Conservation (phyloP, 2,329 filamentous ascomycete genomes). For the Xylariaceae sp. region DNA sequence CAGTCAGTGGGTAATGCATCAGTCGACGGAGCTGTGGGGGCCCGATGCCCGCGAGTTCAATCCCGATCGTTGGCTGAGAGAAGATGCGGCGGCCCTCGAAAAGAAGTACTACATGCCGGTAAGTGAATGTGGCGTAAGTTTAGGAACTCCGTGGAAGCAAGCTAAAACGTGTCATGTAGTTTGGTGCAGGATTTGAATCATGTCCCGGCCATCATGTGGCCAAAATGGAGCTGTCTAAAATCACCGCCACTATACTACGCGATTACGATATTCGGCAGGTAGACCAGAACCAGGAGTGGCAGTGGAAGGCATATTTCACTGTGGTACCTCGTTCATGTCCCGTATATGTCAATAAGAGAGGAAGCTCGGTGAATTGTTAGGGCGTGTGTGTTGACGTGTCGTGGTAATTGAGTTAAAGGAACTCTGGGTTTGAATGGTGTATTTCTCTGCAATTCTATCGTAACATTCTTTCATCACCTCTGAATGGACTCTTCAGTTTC, state of each 20-base stretch:
- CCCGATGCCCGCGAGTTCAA: slow-evolving; percentile 26
- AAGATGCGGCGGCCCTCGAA: slow-evolving; percentile 12
- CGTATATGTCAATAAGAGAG: slow-evolving; percentile 14
- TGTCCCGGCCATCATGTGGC: slow-evolving; percentile 28
- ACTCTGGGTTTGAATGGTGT: too few relatives aligned
- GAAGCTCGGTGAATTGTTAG: slow-evolving; percentile 1
- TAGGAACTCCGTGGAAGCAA: background rate
- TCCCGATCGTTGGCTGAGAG: slow-evolving; percentile 29
- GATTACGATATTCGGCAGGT: slow-evolving; percentile 29
- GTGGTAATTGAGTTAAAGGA: too few relatives aligned
- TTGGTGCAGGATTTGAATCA: slow-evolving; percentile 18
- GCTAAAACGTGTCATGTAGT: slow-evolving; percentile 2
- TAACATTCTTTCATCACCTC: too few relatives aligned
- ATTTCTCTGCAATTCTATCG: too few relatives aligned
- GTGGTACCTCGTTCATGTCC: slow-evolving; percentile 31
- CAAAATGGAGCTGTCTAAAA: slow-evolving; percentile 26
- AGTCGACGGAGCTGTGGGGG: slow-evolving; percentile 23
- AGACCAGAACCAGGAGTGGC: slow-evolving; percentile 29
- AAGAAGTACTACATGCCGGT: slow-evolving; percentile 28
- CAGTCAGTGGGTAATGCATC: slow-evolving; percentile 33
- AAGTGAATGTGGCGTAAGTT: slow-evolving; percentile 4
- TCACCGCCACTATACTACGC: slow-evolving; percentile 21
- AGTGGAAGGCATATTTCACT: slow-evolving; percentile 32
- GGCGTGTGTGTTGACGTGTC: too few relatives aligned
- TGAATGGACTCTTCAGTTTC: too few relatives aligned